These are phyloP conservation scores for Mycena polygramma DNA, from an alignment of 768 basidiomycete species.

Conservation along the genomic window DNA sequence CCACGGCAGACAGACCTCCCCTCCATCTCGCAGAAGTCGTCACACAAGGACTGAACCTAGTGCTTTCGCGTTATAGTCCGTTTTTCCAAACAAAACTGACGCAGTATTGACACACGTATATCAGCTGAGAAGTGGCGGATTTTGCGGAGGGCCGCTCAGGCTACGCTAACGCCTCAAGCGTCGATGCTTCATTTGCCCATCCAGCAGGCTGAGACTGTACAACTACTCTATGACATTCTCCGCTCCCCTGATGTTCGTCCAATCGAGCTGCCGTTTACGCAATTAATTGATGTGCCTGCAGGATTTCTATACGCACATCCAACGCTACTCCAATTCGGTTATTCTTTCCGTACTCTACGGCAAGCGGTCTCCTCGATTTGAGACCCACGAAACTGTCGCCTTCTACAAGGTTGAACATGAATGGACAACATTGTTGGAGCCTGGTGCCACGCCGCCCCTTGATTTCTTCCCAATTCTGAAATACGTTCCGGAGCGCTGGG, in stretches of 20 bases:
- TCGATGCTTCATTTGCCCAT: slow-evolving; percentile 38
- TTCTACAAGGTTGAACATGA: slow-evolving; percentile 46
- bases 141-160: slow-evolving; percentile 33
- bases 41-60: slow-evolving; percentile 32
- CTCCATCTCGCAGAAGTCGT: slow-evolving; percentile 39
- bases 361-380: slow-evolving; percentile 45
- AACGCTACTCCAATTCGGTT: slow-evolving; percentile 47
- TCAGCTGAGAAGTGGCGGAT: slow-evolving; percentile 31
- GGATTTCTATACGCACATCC: slow-evolving; percentile 48
- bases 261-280: not conserved
- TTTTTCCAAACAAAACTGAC: not conserved
- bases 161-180: slow-evolving; percentile 39
- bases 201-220: slow-evolving; percentile 39
- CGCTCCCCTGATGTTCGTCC: slow-evolving; percentile 15
- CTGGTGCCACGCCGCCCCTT: slow-evolving; percentile 52
- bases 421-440: slow-evolving; percentile 44
- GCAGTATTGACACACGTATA: too few species aligned
- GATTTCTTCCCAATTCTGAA: slow-evolving; percentile 50
- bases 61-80: slow-evolving; percentile 15
- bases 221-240: slow-evolving; percentile 23
- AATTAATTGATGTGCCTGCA: slow-evolving; percentile 19
- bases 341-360: slow-evolving; percentile 49
- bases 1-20: slow-evolving; percentile 43
- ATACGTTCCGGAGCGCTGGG: slow-evolving; percentile 51
- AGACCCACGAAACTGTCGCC: slow-evolving; percentile 41